Evolutionary conservation across 108 stramenopile genomes (phyloP).

Genomic region (Mayamaea pseudoterrestris): DNA sequence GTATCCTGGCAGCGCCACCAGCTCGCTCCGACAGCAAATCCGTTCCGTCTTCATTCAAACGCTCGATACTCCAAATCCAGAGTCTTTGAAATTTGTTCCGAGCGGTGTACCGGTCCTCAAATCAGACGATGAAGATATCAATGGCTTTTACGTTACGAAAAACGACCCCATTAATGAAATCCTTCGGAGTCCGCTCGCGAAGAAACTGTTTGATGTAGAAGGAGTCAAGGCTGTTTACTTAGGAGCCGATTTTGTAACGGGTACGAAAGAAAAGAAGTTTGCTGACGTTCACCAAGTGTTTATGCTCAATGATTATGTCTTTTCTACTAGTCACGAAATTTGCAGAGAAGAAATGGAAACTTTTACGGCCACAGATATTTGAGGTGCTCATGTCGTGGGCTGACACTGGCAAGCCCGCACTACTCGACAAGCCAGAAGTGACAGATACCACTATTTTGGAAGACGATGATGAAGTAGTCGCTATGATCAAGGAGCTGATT

Average conservation of each 20-base stretch:
- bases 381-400: constrained; percentile 89
- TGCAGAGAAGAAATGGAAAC: constrained; percentile 74
- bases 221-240: constrained; percentile 92
- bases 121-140: constrained; percentile 14
- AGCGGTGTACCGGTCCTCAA: constrained; percentile 26
- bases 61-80: constrained; percentile 93
- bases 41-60: constrained; percentile 93
- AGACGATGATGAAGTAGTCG: constrained; percentile 93
- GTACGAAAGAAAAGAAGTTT: constrained; percentile 81
- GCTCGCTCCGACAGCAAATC: too few relatives aligned
- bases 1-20: too few relatives aligned
- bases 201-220: constrained; percentile 70
- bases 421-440: constrained; percentile 57
- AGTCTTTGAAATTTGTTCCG: constrained; percentile 93
- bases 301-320: too few relatives aligned
- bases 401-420: constrained; percentile 45
- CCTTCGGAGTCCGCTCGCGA: constrained; percentile 78
- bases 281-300: too few relatives aligned
- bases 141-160: constrained; percentile 35
- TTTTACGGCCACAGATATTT: constrained; percentile 82
- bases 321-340: constrained; percentile 84
- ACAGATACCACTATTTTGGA: constrained; percentile 93
- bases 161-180: constrained; percentile 54
- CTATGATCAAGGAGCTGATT: constrained; percentile 98
- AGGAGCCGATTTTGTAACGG: constrained; percentile 89